These are phyloP conservation scores for Angomonas ambiguus DNA, from an alignment of 208 protist genomes.

Conservation along the genomic window DNA sequence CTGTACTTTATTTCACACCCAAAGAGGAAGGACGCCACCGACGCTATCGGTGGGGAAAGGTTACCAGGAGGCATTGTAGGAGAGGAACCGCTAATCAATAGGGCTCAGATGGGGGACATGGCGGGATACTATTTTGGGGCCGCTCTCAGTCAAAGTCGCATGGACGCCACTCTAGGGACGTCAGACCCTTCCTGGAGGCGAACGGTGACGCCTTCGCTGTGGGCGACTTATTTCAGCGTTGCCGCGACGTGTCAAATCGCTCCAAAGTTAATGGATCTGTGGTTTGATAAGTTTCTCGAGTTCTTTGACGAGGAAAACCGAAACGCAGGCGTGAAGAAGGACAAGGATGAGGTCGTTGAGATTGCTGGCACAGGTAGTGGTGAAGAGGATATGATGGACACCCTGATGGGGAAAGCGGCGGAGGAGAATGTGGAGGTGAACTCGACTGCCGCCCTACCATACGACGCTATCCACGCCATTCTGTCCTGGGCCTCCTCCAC, in stretches of 20 bases:
- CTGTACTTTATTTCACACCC: background rate
- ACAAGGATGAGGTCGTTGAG: background rate
- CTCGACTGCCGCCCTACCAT: conserved; percentile 36
- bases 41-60: background rate
- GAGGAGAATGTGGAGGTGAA: conserved; percentile 9
- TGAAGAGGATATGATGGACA: background rate
- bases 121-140: conserved; percentile 71
- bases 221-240: conserved; percentile 51
- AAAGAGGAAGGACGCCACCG: background rate
- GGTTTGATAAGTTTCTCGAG: conserved; percentile 50
- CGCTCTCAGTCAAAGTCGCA: conserved; percentile 29
- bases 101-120: conserved; percentile 34
- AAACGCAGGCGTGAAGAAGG: background rate
- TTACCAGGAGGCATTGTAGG: conserved; percentile 19
- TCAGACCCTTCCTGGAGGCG: background rate
- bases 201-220: conserved; percentile 29
- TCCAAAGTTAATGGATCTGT: conserved; percentile 76
- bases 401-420: background rate
- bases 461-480: conserved; percentile 44
- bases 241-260: conserved; percentile 45
- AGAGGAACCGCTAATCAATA: conserved; percentile 16
- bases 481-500: conserved; percentile 60
- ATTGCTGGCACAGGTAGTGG: background rate
- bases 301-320: conserved; percentile 13
- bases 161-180: background rate